Conservation (phyloP, 1,284 basidiomycete species). For the Boletus coffeatus region DNA sequence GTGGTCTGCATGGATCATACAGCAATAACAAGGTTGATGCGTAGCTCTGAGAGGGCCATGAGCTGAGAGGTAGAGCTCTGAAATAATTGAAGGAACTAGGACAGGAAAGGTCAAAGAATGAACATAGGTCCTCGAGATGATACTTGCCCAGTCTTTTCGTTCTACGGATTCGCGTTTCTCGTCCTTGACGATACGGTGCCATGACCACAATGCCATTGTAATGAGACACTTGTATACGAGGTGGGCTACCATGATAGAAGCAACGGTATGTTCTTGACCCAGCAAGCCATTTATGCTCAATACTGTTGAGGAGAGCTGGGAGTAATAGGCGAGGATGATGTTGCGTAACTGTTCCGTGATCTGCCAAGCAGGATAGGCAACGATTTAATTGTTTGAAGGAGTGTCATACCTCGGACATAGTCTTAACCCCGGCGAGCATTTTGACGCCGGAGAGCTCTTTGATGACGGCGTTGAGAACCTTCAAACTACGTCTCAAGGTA, state of each 20-base stretch:
- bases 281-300: slow-evolving; percentile 37
- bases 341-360: slow-evolving; percentile 49
- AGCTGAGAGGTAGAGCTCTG: slow-evolving; percentile 51
- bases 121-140: background rate
- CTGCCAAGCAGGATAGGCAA: slow-evolving; percentile 32
- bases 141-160: slow-evolving; percentile 52
- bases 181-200: slow-evolving; percentile 49
- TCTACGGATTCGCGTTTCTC: slow-evolving; percentile 37
- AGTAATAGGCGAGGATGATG: slow-evolving; percentile 54
- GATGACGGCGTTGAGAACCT: slow-evolving; percentile 55
- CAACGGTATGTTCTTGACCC: slow-evolving; percentile 35
- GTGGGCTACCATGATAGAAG: slow-evolving; percentile 59
- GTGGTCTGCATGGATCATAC: slow-evolving; percentile 22
- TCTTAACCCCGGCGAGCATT: slow-evolving; percentile 58
- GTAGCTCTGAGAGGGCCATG: slow-evolving; percentile 45
- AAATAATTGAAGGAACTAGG: slow-evolving; percentile 57
- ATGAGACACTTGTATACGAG: slow-evolving; percentile 64
- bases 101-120: slow-evolving; percentile 7
- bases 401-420: slow-evolving; percentile 51
- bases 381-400: background rate
- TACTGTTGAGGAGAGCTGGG: slow-evolving; percentile 41
- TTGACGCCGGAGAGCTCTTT: slow-evolving; percentile 67
- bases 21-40: slow-evolving; percentile 37
- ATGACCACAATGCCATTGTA: slow-evolving; percentile 65
- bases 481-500: slow-evolving; percentile 54